Conservation (phyloP, 257 asterid genomes). For the Primulina huaijiensis region DNA sequence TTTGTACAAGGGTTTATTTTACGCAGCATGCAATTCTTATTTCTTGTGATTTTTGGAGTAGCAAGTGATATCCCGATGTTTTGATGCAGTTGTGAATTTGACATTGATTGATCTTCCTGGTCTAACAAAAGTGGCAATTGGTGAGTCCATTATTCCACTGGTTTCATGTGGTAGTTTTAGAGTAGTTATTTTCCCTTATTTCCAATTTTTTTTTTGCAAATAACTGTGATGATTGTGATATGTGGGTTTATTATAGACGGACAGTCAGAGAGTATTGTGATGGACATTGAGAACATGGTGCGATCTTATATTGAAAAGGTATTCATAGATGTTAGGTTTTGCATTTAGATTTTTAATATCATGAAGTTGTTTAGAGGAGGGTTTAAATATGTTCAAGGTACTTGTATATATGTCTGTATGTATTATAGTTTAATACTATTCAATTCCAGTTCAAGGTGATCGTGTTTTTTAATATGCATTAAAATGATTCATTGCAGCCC, state of each 20-base stretch:
- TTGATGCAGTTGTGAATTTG: constrained; percentile 56
- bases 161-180: constrained; percentile 6
- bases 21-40: constrained; percentile 2
- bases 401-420: background rate
- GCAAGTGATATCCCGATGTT: constrained; percentile 23
- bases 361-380: background rate
- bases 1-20: constrained; percentile 6
- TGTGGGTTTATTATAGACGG: constrained; percentile 40
- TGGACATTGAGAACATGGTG: constrained; percentile 69
- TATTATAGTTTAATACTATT: background rate
- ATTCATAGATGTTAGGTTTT: constrained; percentile 11
- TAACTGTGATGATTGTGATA: constrained; percentile 12
- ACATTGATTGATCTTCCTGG: constrained; percentile 75
- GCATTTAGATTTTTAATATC: constrained; percentile 3
- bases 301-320: constrained; percentile 68
- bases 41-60: constrained; percentile 15
- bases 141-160: constrained; percentile 30
- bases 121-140: constrained; percentile 65
- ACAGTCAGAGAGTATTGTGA: constrained; percentile 56
- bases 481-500: constrained; percentile 46
- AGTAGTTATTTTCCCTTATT: constrained; percentile 1
- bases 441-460: constrained; percentile 7
- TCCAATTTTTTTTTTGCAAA: constrained; percentile 3
- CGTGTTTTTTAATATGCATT: constrained; percentile 15
- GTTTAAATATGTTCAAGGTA: background rate